Percentiles rank a stretch among this genome's conserved stretches.
Conservation (phyloP, 371 early-diverging fungal species). For the Rhizomucor pusillus region DNA sequence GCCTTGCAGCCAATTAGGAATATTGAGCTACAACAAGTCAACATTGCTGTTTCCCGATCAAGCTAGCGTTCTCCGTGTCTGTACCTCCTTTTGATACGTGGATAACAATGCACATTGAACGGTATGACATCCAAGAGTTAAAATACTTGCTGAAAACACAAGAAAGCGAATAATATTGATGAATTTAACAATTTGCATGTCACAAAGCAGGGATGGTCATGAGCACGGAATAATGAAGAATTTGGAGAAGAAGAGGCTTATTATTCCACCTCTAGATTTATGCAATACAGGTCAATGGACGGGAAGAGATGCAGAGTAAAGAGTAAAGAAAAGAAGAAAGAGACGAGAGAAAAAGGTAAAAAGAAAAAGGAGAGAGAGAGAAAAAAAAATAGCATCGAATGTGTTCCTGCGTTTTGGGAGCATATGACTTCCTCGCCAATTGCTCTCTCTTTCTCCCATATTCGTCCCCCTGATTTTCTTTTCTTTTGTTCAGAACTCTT, state of each 20-base stretch:
- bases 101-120: constrained; percentile 23
- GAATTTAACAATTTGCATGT: constrained; percentile 8
- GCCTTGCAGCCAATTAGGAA: constrained; percentile 24
- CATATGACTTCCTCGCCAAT: too few relatives aligned
- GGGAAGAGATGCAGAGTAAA: neutral
- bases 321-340: neutral
- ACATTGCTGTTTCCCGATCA: neutral
- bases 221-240: neutral
- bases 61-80: neutral
- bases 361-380: neutral
- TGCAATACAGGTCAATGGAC: too few relatives aligned
- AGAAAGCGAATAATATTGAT: constrained; percentile 17
- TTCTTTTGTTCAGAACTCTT: constrained; percentile 56
- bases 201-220: constrained; percentile 3
- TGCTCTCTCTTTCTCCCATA: neutral
- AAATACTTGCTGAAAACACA: constrained; percentile 14
- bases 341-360: neutral
- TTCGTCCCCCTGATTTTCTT: neutral
- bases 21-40: constrained; percentile 13
- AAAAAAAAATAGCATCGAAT: neutral
- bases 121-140: constrained; percentile 20
- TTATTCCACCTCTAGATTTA: too few relatives aligned
- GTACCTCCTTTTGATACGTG: constrained; percentile 20
- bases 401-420: too few relatives aligned
- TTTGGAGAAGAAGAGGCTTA: constrained; percentile 2